Evolutionary conservation across 805 yeast species (phyloP), one percentile per base, ranked within the genome.

Genomic region (Myxozyma monticola): DNA sequence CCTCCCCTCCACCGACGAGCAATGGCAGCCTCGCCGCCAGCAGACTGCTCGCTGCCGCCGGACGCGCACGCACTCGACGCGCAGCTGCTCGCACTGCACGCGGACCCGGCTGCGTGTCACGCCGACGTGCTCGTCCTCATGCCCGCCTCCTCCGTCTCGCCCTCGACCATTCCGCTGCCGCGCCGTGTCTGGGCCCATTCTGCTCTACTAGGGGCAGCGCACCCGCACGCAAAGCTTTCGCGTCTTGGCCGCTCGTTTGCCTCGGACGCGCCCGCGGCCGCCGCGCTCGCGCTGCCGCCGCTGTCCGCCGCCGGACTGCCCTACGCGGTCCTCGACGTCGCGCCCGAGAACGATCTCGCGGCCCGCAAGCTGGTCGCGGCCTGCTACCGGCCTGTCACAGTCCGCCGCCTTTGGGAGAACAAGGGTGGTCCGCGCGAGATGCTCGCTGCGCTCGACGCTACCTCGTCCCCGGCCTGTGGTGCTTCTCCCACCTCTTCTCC

Each of bases 351-450:
- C 37, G 59, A 54, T 45, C 42, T 54, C 14, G 36, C 28, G 4
- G 57, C 48, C 18, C 49, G 59, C 9, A 54, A 54, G 36, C 40
- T 54, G 9, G 56, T 54, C 3, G 59, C 59, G 15, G 30, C 57
- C 38, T 54, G 59, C 41, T 54, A 54, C 31, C 17, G 54, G 26
- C 59, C 59, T 17, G 59, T 54, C 12, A 53, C 47, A n/a, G n/a
- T 51, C 22, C 38, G 59, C n/a, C 46, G 44, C 28, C 37, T 54
- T 15, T 54, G 59, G 59, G 59, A 54, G 44, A 37, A 39, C 14
- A 51, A 42, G 45, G 49, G 49, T 15, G 56, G 56, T 4, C 46
- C 46, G 42, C 29, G 45, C 24, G 50, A 54, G 18, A 50, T 51
- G 59, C 50, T 54, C 14, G 49, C 49, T 15, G 59, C 53, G 18